phyloP scores from a whole-genome alignment of 441 rosid species.

The Erodium chrysanthum region DNA sequence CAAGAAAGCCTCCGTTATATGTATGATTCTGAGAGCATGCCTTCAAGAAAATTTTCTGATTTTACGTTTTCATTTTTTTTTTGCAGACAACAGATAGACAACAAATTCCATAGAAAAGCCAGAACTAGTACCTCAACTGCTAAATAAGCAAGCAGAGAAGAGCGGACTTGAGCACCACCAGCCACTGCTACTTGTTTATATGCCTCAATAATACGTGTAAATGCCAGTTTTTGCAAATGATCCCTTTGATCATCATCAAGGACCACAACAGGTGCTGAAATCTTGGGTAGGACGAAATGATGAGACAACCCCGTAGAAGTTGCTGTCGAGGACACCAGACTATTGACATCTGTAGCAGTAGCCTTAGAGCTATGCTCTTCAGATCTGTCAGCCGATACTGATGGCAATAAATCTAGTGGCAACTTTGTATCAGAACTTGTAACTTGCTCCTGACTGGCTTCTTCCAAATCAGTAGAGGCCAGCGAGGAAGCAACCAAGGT shows the following conservation, averaged over 20 bases:
- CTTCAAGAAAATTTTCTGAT: background rate
- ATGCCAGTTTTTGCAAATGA: slow-evolving; percentile 64
- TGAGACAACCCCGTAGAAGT: slow-evolving; percentile 42
- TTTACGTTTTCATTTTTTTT: background rate
- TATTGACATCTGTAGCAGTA: slow-evolving; percentile 36
- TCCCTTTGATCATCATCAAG: slow-evolving; percentile 79
- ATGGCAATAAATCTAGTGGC: slow-evolving; percentile 42
- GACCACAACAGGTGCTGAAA: slow-evolving; percentile 79
- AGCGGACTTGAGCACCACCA: slow-evolving; percentile 75
- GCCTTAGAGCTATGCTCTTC: slow-evolving; percentile 79
- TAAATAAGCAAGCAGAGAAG: slow-evolving; percentile 74
- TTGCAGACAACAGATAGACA: background rate
- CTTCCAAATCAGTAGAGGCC: slow-evolving; percentile 54
- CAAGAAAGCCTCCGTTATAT: no score
- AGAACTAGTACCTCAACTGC: slow-evolving; percentile 71
- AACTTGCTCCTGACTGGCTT: slow-evolving; percentile 53
- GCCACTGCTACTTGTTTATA: slow-evolving; percentile 69
- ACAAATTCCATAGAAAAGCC: slow-evolving; percentile 16
- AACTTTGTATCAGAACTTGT: slow-evolving; percentile 44
- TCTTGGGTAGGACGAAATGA: slow-evolving; percentile 64
- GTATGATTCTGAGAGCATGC: background rate
- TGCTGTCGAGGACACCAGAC: slow-evolving; percentile 52
- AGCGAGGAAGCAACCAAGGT: slow-evolving; percentile 47
- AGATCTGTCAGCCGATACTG: slow-evolving; percentile 64
- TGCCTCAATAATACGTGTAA: slow-evolving; percentile 67